Evolutionary conservation across 345 rosid genomes (phyloP).

Genomic region (Acer negundo): DNA sequence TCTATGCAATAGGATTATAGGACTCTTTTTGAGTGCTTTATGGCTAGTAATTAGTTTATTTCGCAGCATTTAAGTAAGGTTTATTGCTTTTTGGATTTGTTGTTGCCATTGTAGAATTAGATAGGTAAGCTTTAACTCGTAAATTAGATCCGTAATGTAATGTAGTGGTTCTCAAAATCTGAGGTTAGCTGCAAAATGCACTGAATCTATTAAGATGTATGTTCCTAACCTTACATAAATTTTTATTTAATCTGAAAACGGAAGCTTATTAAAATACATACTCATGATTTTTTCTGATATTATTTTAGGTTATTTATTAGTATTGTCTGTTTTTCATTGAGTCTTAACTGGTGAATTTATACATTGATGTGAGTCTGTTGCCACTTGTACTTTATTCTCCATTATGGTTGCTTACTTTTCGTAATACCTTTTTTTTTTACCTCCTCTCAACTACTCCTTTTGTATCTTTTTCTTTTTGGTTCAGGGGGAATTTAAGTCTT

Average conservation of each 20-base stretch:
- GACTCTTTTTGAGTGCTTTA: background rate
- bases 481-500: slow-evolving; percentile 89
- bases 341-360: background rate
- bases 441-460: slow-evolving; percentile 13
- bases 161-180: background rate
- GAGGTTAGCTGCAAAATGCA: background rate
- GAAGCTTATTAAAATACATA: background rate
- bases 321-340: background rate
- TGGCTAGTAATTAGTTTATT: background rate
- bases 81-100: background rate
- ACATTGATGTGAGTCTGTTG: background rate
- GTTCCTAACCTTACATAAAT: background rate
- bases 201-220: background rate
- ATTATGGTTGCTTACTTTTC: background rate
- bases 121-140: background rate
- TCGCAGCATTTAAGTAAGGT: background rate
- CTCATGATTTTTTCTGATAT: background rate
- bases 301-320: background rate
- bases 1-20: background rate
- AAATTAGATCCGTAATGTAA: background rate
- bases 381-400: background rate
- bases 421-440: background rate
- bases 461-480: background rate
- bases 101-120: background rate
- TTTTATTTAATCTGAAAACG: background rate